phyloP scores from a whole-genome alignment of 1,284 basidiomycete species.

The Ceratobasidium sp. region DNA sequence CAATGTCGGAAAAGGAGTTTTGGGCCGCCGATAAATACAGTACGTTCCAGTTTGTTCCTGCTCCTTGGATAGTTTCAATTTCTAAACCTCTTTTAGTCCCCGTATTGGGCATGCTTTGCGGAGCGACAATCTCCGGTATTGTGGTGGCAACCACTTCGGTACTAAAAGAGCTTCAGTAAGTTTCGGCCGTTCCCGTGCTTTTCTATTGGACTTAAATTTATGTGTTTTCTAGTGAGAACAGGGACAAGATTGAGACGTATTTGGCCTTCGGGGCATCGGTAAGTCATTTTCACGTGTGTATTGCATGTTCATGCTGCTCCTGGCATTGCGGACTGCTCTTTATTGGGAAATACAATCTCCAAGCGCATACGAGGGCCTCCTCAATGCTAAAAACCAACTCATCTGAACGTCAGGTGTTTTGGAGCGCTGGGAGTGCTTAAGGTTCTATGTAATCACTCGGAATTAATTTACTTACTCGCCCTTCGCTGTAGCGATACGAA shows the following conservation, averaged over 20 bases:
- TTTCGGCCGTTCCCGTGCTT: constrained; percentile 36
- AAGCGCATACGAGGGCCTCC: not conserved
- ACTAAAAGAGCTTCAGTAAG: constrained; percentile 70
- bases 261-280: constrained; percentile 77
- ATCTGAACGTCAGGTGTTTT: constrained; percentile 45
- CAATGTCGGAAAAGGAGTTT: constrained; percentile 78
- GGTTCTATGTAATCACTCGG: not conserved
- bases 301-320: not conserved
- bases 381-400: not conserved
- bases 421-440: not conserved
- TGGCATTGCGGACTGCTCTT: not conserved
- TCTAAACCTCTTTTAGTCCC: constrained; percentile 70
- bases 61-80: not conserved
- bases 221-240: constrained; percentile 66
- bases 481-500: constrained; percentile 60
- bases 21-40: constrained; percentile 84
- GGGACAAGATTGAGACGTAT: constrained; percentile 82
- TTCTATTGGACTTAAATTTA: not conserved
- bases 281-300: not conserved
- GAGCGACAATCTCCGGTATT: constrained; percentile 76
- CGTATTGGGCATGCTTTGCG: constrained; percentile 85
- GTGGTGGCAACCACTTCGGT: constrained; percentile 71
- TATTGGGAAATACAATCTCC: not conserved
- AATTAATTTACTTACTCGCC: not conserved
- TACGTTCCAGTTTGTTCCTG: constrained; percentile 49